Evolutionary conservation across 2,329 filamentous ascomycete species (phyloP).

Genomic region (Zalaria obscura): DNA sequence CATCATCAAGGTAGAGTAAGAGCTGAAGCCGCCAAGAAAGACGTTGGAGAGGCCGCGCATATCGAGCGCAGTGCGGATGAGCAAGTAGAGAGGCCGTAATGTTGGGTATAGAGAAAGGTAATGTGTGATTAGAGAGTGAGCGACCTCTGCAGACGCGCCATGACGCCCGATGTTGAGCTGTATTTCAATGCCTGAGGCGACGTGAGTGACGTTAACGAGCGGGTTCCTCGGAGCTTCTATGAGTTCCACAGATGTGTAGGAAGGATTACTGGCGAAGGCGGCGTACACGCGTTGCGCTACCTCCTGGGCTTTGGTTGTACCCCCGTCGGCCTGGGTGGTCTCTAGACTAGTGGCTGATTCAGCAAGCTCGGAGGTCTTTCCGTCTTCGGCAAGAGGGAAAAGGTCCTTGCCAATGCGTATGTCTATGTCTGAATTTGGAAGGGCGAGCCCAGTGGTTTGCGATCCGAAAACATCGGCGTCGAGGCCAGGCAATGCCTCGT

Average conservation of each 20-base stretch:
- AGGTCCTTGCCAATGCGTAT: conserved; percentile 21
- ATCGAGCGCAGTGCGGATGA: conserved; percentile 36
- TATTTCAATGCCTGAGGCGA: conserved; percentile 32
- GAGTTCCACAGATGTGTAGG: conserved; percentile 5
- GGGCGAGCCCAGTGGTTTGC: conserved; percentile 35
- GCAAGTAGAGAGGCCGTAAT: conserved; percentile 33
- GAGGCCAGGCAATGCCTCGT: conserved; percentile 10
- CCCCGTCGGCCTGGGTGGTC: not conserved
- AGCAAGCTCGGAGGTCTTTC: not conserved
- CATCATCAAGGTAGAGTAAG: conserved; percentile 43
- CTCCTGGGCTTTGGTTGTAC: not conserved
- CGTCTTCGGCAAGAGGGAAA: not conserved
- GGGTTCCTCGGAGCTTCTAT: conserved; percentile 21
- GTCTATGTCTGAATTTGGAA: conserved; percentile 42
- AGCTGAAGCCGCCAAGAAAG: conserved; percentile 34
- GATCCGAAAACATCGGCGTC: conserved; percentile 37
- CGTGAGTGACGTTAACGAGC: conserved; percentile 29
- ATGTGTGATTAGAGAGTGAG: conserved; percentile 27
- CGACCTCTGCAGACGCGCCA: conserved; percentile 10
- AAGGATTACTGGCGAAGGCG: not conserved
- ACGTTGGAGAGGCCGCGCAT: conserved; percentile 35
- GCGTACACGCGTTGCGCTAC: not conserved
- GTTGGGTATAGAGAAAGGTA: conserved; percentile 36
- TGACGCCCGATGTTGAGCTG: conserved; percentile 33
- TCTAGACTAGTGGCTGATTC: not conserved